phyloP scores from a whole-genome alignment of 2,329 filamentous ascomycete species.

The Mycosphaerella sp. region DNA sequence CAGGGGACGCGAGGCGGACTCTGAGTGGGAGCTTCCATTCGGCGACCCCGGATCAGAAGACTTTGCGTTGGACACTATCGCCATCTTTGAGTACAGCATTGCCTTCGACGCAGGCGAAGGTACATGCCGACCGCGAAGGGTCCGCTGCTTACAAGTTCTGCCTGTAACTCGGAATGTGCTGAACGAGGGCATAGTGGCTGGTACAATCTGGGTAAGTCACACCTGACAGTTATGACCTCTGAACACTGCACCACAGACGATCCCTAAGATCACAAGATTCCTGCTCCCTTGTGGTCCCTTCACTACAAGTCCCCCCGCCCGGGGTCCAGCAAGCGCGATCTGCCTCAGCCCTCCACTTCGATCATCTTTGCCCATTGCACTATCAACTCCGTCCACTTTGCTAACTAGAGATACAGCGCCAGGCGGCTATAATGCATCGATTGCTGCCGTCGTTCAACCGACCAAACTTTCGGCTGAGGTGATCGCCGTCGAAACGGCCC shows the following conservation, averaged over 20 bases:
- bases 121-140: neutral
- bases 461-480: no score
- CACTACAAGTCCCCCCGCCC: neutral
- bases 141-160: neutral
- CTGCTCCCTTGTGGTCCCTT: neutral
- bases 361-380: neutral
- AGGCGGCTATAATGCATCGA: no score
- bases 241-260: neutral
- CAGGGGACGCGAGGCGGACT: no score
- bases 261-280: neutral
- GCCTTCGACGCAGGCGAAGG: neutral
- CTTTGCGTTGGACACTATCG: no score
- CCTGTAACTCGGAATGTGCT: neutral
- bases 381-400: no score
- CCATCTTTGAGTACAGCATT: neutral
- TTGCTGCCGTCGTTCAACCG: no score
- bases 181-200: neutral
- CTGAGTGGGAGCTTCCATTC: no score
- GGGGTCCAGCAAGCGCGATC: neutral
- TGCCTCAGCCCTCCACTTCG: neutral
- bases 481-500: no score
- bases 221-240: neutral
- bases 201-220: neutral
- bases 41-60: no score
- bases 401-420: no score